Evolutionary conservation across 179 eudicot species (phyloP), one percentile per base, ranked within the genome.

Genomic region (Spinacia oleracea): DNA sequence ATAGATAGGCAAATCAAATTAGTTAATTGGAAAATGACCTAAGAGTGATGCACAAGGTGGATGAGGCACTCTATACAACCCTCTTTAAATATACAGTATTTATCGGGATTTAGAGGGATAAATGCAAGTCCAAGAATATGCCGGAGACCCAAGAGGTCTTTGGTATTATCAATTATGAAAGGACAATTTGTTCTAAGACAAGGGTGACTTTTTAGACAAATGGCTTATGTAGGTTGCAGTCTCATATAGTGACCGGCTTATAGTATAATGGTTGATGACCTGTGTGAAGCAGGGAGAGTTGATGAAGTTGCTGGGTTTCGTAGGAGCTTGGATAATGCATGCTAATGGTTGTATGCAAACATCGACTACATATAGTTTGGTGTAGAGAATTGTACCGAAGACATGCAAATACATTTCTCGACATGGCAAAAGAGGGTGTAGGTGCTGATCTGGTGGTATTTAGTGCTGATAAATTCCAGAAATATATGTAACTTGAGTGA

Each of bases 41-140:
- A 45, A 12, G 50, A 45, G 0, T 45, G 79, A 92, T 91, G 78
- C 89, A 90, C 70, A 94, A 94, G 87, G 87, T 94, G 70, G 93
- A 93, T 35, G 97, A 94, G 85, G 91, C 97, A n/a, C 85, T 94
- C 51, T 93, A 90, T 78, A 81, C 97, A 8, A 91, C 89, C 79
- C 91, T 90, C 78, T 77, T 93, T 93, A 93, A 90, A 88, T 50
- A 93, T 88, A 73, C 90, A 91, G 80, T 18, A 45, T 89, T 93
- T 81, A 94, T 91, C 59, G 91, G 97, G 62, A 81, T 93, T 62
- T 77, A 93, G 67, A 89, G 97, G 85, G 94, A 97, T 79, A 75
- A 93, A 43, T 91, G 97, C 88, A 94, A 93, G 84, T 89, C 98
- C 72, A 94, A 89, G 83, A 91, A 93, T 81, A 89, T 90, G 58